Conservation (phyloP, 1,139 yeast species). For the Hanseniaspora uvarum region DNA sequence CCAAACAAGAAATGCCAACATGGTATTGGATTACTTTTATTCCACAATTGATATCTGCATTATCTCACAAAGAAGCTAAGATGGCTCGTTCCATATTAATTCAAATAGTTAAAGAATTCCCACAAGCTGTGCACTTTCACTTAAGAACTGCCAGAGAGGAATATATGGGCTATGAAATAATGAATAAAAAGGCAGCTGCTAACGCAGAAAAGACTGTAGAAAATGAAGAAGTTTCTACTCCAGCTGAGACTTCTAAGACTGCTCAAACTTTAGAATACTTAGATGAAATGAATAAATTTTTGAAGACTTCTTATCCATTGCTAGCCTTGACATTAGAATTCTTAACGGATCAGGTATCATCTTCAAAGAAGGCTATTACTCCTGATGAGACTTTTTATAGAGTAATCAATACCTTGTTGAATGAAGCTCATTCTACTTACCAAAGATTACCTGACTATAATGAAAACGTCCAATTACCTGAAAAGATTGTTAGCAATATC, state of each 20-base stretch:
- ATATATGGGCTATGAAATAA: conserved; percentile 52
- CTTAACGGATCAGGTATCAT: conserved; percentile 87
- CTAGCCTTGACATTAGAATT: conserved; percentile 89
- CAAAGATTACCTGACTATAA: conserved; percentile 78
- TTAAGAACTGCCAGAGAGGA: conserved; percentile 92
- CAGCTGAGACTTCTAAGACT: conserved; percentile 21
- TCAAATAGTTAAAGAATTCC: conserved; percentile 89
- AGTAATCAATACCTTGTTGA: conserved; percentile 77
- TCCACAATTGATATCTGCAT: conserved; percentile 81
- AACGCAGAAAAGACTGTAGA: conserved; percentile 14
- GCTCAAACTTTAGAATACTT: conserved; percentile 91
- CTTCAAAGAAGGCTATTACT: conserved; percentile 84
- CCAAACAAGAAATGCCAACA: conserved; percentile 92
- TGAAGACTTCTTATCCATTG: conserved; percentile 92
- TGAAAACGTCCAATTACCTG: conserved; percentile 79
- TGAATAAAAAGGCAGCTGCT: conserved; percentile 15
- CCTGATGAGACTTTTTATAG: conserved; percentile 89
- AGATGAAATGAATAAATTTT: conserved; percentile 87
- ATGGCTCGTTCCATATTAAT: conserved; percentile 79
- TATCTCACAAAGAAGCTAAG: conserved; percentile 83
- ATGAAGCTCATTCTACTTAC: conserved; percentile 84
- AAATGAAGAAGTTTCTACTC: conserved; percentile 1
- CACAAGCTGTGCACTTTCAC: conserved; percentile 95
- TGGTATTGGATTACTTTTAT: conserved; percentile 99
- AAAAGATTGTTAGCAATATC: conserved; percentile 83